Conservation (phyloP, 768 basidiomycete genomes). For the Russula griseocarnosa region DNA sequence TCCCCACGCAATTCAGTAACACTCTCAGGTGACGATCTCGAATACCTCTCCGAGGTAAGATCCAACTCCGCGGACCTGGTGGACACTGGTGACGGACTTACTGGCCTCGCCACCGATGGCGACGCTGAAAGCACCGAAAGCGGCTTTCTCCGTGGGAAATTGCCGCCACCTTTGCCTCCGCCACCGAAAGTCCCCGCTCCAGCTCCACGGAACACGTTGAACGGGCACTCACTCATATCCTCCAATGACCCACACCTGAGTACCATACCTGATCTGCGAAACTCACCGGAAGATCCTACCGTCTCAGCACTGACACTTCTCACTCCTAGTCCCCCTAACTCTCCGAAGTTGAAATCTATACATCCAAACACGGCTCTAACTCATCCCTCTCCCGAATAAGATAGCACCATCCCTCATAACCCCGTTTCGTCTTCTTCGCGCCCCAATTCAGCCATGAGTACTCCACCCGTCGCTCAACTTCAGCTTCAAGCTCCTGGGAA, state of each 20-base stretch:
- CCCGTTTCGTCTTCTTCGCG: slow-evolving; percentile 26
- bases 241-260: neutral
- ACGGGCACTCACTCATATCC: neutral
- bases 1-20: slow-evolving; percentile 54
- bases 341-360: neutral
- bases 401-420: slow-evolving; percentile 15
- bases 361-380: neutral
- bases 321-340: neutral
- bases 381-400: neutral
- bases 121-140: slow-evolving; percentile 38
- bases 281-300: neutral
- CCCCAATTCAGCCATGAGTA: neutral
- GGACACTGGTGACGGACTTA: slow-evolving; percentile 35
- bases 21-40: slow-evolving; percentile 75
- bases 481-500: neutral
- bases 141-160: slow-evolving; percentile 34
- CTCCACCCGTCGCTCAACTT: neutral
- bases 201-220: neutral
- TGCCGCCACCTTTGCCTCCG: slow-evolving; percentile 22
- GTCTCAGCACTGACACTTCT: neutral
- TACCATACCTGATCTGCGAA: neutral
- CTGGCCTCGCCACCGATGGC: slow-evolving; percentile 40
- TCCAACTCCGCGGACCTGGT: slow-evolving; percentile 47
- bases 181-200: neutral
- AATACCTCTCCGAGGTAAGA: slow-evolving; percentile 60